Conservation (phyloP, 2,329 filamentous ascomycete species). For the Trichothecium roseum region DNA sequence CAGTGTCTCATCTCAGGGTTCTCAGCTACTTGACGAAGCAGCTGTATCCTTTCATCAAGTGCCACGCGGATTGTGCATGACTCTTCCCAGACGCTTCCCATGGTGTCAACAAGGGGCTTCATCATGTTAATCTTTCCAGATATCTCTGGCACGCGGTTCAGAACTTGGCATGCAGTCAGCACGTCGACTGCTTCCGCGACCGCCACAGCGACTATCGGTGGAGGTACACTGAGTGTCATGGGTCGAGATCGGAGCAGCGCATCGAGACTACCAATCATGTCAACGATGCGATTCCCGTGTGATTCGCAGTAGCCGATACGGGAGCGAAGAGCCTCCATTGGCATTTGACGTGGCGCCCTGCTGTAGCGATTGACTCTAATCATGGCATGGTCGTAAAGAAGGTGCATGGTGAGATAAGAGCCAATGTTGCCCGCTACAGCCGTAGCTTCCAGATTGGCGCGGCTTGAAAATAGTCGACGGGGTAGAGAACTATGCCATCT, state of each 20-base stretch:
- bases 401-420: conserved; percentile 52
- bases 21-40: conserved; percentile 12
- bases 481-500: conserved; percentile 51
- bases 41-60: conserved; percentile 28
- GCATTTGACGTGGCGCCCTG: conserved; percentile 25
- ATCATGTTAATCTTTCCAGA: conserved; percentile 44
- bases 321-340: conserved; percentile 26
- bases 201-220: conserved; percentile 53
- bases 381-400: conserved; percentile 53
- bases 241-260: conserved; percentile 21
- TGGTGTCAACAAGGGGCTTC: conserved; percentile 41
- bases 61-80: conserved; percentile 38
- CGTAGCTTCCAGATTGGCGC: conserved; percentile 46
- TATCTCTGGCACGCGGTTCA: conserved; percentile 38
- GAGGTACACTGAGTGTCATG: conserved; percentile 30
- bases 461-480: conserved; percentile 39
- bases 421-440: conserved; percentile 42
- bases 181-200: conserved; percentile 57
- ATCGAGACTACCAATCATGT: conserved; percentile 31
- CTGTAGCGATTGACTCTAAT: conserved; percentile 57
- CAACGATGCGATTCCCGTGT: conserved; percentile 42
- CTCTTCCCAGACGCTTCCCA: conserved; percentile 50
- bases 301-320: conserved; percentile 38
- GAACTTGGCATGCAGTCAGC: conserved; percentile 46
- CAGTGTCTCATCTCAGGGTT: too few species aligned